Percentiles rank a stretch among this genome's conserved stretches.
Conservation (phyloP, 2,329 filamentous ascomycete species). For the Fusarium sp. region DNA sequence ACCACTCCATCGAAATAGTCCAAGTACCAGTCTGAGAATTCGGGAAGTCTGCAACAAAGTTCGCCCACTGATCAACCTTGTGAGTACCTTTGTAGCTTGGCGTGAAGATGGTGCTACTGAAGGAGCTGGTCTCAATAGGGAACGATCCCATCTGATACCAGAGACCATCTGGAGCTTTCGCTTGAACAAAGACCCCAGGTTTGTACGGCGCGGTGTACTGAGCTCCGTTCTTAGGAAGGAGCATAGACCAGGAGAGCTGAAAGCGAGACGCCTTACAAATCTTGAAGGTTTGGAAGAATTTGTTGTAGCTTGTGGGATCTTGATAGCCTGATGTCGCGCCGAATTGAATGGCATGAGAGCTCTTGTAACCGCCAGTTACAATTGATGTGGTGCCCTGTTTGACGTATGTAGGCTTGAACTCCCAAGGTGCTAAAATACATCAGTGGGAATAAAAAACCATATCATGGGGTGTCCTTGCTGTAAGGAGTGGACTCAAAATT, state of each 20-base stretch:
- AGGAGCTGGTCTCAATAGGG: not conserved
- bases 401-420: not conserved
- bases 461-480: fast-evolving
- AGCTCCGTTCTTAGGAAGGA: not conserved
- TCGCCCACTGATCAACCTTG: not conserved
- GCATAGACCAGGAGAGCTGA: slow-evolving; percentile 5
- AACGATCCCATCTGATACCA: not conserved
- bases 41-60: not conserved
- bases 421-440: not conserved
- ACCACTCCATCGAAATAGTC: slow-evolving; percentile 14
- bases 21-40: slow-evolving; percentile 3
- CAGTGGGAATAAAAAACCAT: not conserved
- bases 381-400: not conserved
- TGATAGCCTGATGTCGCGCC: not conserved
- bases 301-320: not conserved
- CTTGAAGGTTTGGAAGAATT: slow-evolving; percentile 2
- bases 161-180: not conserved
- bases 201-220: not conserved
- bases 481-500: not conserved
- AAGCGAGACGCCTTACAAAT: not conserved
- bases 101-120: not conserved
- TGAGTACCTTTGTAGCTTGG: not conserved
- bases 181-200: not conserved
- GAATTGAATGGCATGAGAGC: not conserved
- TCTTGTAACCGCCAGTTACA: not conserved